A percentile compares a stretch with the other conserved stretches of the same genome.
Conservation (phyloP, 2,329 filamentous ascomycete species). For the Fusarium tjaetaba region DNA sequence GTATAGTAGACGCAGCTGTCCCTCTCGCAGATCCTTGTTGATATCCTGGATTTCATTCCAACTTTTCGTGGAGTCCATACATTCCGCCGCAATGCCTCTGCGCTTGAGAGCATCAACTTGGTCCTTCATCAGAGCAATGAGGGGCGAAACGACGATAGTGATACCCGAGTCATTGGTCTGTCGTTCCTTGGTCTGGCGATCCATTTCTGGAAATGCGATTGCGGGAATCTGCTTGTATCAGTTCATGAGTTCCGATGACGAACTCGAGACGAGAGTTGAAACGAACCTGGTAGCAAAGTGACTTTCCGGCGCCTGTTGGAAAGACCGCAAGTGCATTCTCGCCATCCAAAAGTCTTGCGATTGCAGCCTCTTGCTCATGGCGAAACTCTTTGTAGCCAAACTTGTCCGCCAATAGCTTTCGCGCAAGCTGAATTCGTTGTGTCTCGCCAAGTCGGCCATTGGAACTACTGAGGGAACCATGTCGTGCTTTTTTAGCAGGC, state of each 20-base stretch:
- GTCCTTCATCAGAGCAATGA: conserved; percentile 70
- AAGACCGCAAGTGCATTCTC: conserved; percentile 57
- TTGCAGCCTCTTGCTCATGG: conserved; percentile 57
- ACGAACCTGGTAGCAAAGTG: conserved; percentile 58
- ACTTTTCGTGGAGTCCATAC: conserved; percentile 65
- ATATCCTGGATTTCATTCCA: conserved; percentile 56
- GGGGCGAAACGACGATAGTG: conserved; percentile 65
- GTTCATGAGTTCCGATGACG: neutral
- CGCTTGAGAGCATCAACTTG: conserved; percentile 65
- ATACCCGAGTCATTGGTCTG: conserved; percentile 54
- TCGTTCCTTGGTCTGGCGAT: conserved; percentile 44
- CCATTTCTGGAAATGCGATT: conserved; percentile 58
- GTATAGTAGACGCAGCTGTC: conserved; percentile 63
- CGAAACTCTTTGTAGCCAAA: conserved; percentile 55
- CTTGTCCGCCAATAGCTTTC: conserved; percentile 48
- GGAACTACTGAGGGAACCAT: neutral
- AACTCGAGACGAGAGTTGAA: neutral
- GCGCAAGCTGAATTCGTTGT: conserved; percentile 28
- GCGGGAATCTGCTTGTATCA: conserved; percentile 54
- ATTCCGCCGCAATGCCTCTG: conserved; percentile 62
- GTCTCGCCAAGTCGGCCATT: neutral
- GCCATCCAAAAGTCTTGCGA: conserved; percentile 50
- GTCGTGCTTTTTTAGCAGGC: conserved; percentile 25
- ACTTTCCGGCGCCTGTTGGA: conserved; percentile 61
- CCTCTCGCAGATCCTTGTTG: conserved; percentile 52